Conservation (phyloP, 306 rosid genomes). For the Ammopiptanthus mongolicus region DNA sequence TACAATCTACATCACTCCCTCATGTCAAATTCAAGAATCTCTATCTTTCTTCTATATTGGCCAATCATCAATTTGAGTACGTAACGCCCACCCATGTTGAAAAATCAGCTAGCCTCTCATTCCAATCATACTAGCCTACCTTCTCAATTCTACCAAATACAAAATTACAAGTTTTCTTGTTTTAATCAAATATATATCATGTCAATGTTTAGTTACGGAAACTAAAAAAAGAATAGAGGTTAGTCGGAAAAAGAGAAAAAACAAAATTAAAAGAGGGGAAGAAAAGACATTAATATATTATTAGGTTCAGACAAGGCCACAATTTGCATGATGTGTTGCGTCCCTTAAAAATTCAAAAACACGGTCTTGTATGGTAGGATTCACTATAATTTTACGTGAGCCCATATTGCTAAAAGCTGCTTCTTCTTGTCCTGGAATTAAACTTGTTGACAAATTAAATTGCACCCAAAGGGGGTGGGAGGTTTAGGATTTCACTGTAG, state of each 20-base stretch:
- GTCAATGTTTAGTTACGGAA: not conserved
- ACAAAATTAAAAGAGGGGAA: not conserved
- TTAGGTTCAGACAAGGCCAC: not conserved
- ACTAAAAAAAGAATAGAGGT: not conserved
- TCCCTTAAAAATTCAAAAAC: not conserved
- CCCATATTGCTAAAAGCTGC: not conserved
- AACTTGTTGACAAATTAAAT: not conserved
- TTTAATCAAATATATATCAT: not conserved
- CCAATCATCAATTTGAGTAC: not conserved
- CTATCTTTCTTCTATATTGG: not conserved
- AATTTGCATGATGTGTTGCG: not conserved
- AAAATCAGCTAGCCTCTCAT: not conserved
- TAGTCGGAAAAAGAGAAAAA: not conserved
- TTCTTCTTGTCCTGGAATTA: not conserved
- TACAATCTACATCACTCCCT: too few relatives aligned
- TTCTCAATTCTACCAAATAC: not conserved
- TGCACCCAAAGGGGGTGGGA: not conserved
- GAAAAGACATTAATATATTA: not conserved
- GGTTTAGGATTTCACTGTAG: slow-evolving; percentile 20
- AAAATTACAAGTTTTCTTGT: not conserved
- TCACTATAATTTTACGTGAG: not conserved
- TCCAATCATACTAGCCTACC: not conserved
- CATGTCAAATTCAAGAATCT: not conserved
- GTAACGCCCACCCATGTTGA: not conserved
- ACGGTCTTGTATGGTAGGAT: not conserved